These are phyloP conservation scores for Suillus tomentosus DNA, from an alignment of 768 basidiomycete species.

Conservation along the genomic window DNA sequence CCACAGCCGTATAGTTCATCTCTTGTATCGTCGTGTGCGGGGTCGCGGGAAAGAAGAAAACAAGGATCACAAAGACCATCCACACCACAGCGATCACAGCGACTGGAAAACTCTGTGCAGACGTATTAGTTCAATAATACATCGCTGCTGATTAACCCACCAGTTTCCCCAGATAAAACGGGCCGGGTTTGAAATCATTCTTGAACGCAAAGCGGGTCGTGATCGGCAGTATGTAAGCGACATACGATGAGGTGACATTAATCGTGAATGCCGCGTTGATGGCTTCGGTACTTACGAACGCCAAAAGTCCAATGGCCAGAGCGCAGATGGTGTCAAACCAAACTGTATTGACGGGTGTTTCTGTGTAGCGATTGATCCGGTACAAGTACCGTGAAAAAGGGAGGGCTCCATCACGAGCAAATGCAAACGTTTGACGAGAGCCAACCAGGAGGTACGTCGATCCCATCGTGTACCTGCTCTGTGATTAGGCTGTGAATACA, in stretches of 20 bases:
- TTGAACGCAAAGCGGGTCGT: background rate
- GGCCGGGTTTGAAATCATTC: too few relatives aligned
- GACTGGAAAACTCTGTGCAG: conserved; percentile 28
- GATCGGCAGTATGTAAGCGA: background rate
- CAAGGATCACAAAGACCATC: conserved; percentile 38
- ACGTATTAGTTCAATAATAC: background rate
- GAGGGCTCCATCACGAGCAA: too few relatives aligned
- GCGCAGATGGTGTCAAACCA: background rate
- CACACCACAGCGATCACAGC: conserved; percentile 34
- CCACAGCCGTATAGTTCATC: conserved; percentile 13
- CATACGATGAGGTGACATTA: background rate
- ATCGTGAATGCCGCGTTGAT: background rate
- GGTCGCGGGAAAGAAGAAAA: conserved; percentile 25
- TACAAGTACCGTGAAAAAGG: too few relatives aligned
- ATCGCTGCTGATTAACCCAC: background rate
- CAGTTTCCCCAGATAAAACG: too few relatives aligned
- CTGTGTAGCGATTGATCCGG: background rate
- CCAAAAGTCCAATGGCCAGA: background rate
- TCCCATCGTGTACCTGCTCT: background rate
- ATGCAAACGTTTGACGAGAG: too few relatives aligned
- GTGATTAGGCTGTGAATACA: background rate
- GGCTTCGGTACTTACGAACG: background rate
- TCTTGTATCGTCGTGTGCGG: background rate
- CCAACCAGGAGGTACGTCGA: too few relatives aligned
- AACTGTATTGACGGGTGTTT: background rate